Evolutionary conservation across 768 basidiomycete species (phyloP), one percentile per base, ranked within the genome.

Genomic region (Galerina sulciceps): DNA sequence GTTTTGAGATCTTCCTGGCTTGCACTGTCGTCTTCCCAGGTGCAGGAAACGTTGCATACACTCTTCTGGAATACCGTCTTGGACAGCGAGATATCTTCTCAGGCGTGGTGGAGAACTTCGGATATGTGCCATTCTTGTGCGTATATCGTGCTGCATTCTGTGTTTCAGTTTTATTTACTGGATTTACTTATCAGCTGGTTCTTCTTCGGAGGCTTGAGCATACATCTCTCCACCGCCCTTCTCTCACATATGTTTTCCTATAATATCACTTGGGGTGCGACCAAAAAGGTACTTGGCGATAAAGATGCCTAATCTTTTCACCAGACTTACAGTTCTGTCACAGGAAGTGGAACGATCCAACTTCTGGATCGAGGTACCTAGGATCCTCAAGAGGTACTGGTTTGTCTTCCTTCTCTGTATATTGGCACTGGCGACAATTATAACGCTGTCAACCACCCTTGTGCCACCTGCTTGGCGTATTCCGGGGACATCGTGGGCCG

Each of bases 311-410:
- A 22, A 8, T 37, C 17, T 20, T 51, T 38, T 45, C 8, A 15
- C 15, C 36, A 14, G 17, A 46, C 54, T 37, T 42, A 50, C 51
- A 15, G n/a, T 49, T 43, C 6, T 22, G 45, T 37, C 6, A 53
- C 40, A 94, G 83, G 90, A 92, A 72, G 91, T 95, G 40, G 89
- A 94, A 72, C 81, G 85, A 47, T 91, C 90, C 5, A 95, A 94
- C 70, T 94, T 96, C 79, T 94, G 91, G 84, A 84, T 90, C 55
- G 94, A 96, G 71, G 86, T 94, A 11, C 94, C 94, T 1, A 84
- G 85, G 56, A 94, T 96, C 69, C 76, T 89, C 67, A 85, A 86
- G 62, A 88, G 93, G 3, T 96, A 92, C 76, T 87, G 89, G 80
- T 66, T 85, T 46, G 82, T 84, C 42, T 79, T 92, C 60, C 57